Evolutionary conservation across 805 yeast species (phyloP).

Genomic region (Soucietia sequanensis): DNA sequence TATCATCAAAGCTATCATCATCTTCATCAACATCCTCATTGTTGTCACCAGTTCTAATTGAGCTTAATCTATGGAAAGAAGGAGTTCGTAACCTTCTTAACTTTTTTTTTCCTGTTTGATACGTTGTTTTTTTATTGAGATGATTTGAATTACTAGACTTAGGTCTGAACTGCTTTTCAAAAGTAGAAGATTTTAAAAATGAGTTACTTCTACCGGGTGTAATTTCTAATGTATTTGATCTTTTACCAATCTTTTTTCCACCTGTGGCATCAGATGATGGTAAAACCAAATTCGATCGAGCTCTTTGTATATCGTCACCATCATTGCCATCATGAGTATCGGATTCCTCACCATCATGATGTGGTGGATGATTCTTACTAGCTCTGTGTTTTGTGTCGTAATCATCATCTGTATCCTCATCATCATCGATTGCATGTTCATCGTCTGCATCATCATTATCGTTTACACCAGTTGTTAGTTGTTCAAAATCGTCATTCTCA

Average conservation of each 20-base stretch:
- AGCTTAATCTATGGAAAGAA: not conserved
- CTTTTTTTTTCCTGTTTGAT: constrained; percentile 4
- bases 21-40: constrained; percentile 10
- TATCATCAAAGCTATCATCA: constrained; percentile 4
- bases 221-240: constrained; percentile 51
- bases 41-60: not conserved
- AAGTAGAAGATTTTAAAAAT: constrained; percentile 43
- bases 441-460: constrained; percentile 16
- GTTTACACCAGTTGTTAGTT: constrained; percentile 5
- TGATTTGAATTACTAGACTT: too few species aligned
- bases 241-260: constrained; percentile 35
- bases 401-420: constrained; percentile 6
- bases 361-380: too few species aligned
- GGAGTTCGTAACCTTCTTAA: constrained; percentile 10
- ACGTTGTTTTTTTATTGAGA: too few species aligned
- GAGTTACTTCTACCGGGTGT: constrained; percentile 13
- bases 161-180: constrained; percentile 27
- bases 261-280: constrained; percentile 35
- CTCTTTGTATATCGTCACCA: constrained; percentile 14
- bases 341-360: too few species aligned
- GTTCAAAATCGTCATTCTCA: constrained; percentile 14
- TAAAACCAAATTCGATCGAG: constrained; percentile 32
- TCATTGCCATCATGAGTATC: constrained; percentile 9
- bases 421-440: constrained; percentile 4
- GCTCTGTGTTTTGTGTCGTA: too few species aligned